phyloP scores from a whole-genome alignment of 371 early-diverging fungal species.

The Mucor circinelloides region DNA sequence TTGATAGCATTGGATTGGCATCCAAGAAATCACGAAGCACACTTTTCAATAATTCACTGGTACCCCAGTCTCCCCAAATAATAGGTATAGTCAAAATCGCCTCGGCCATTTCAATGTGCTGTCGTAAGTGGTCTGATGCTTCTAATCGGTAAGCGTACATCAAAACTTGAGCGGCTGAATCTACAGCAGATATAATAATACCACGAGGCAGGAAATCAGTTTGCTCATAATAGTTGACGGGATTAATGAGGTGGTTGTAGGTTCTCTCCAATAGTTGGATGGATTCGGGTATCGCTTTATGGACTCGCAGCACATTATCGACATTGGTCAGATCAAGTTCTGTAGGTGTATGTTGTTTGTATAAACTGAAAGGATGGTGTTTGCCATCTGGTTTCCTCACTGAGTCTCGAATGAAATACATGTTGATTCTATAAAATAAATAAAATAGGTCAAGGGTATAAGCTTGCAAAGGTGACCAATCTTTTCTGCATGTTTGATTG shows the following conservation, averaged over 20 bases:
- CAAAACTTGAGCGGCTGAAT: conserved; percentile 12
- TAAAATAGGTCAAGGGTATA: conserved; percentile 15
- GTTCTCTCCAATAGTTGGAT: neutral
- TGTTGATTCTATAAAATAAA: conserved; percentile 13
- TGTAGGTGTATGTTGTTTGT: neutral
- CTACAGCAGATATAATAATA: conserved; percentile 9
- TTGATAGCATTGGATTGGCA: neutral
- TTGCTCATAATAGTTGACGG: conserved; percentile 5
- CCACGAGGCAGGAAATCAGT: conserved; percentile 12
- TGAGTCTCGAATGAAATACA: conserved; percentile 7
- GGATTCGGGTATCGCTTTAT: neutral
- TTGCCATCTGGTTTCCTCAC: neutral
- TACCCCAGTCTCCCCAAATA: conserved; percentile 17
- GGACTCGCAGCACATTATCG: conserved; percentile 3
- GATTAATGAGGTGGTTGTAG: neutral
- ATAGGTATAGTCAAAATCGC: neutral
- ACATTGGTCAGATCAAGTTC: conserved; percentile 18
- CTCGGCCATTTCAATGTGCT: conserved; percentile 13
- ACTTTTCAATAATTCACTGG: neutral
- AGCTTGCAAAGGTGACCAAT: conserved; percentile 14
- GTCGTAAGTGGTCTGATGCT: neutral
- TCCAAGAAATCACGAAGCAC: conserved; percentile 7
- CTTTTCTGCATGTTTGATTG: neutral
- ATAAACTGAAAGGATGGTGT: neutral
- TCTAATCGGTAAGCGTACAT: conserved; percentile 21